Evolutionary conservation across 345 rosid species (phyloP).

Genomic region (Excoecaria agallocha): DNA sequence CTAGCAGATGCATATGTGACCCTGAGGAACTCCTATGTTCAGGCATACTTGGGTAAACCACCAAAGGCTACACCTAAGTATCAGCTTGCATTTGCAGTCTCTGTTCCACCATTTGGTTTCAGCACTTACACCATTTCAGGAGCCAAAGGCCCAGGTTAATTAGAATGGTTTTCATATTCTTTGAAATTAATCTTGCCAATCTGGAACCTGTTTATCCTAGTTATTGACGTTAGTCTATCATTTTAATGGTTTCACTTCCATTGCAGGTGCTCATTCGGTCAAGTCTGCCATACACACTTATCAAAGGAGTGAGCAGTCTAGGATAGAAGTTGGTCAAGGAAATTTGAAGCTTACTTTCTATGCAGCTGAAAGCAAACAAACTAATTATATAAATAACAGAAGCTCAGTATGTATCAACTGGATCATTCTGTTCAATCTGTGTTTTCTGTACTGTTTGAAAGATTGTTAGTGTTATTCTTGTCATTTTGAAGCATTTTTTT

Average conservation of each 20-base stretch:
- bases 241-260: constrained; percentile 17
- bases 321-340: constrained; percentile 63
- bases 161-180: constrained; percentile 15
- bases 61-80: constrained; percentile 61
- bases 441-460: not conserved
- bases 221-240: constrained; percentile 4
- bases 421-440: not conserved
- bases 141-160: constrained; percentile 59
- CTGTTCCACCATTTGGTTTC: constrained; percentile 92
- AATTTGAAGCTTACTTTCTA: constrained; percentile 65
- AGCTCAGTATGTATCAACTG: constrained; percentile 47
- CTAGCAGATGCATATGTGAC: constrained; percentile 47
- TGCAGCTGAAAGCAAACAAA: constrained; percentile 39
- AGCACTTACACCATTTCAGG: constrained; percentile 67
- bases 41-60: constrained; percentile 65
- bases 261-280: constrained; percentile 51
- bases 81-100: constrained; percentile 78
- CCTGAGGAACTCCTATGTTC: constrained; percentile 65
- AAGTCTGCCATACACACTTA: constrained; percentile 50
- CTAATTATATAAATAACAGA: constrained; percentile 54
- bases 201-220: constrained; percentile 15
- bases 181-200: constrained; percentile 22
- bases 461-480: constrained; percentile 9
- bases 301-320: constrained; percentile 42
- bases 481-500: not conserved